A percentile compares a stretch with the other conserved stretches of the same genome.
Evolutionary conservation across 1,139 yeast genomes (phyloP).

Genomic region (Scheffersomyces stambukii): DNA sequence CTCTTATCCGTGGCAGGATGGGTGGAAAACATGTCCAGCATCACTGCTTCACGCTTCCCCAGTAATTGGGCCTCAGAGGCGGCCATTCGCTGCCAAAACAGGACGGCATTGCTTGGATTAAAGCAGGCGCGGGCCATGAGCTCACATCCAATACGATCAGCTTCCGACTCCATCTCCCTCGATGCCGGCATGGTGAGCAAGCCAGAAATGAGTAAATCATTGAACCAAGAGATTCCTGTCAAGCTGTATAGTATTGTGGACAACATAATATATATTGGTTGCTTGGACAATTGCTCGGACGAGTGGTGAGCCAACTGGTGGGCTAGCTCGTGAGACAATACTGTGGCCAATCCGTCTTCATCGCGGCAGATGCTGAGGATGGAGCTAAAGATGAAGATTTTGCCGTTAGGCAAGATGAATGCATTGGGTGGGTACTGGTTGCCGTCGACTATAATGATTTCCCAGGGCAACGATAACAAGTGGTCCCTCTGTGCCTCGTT

Average conservation of each 20-base stretch:
- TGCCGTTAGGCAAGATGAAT: constrained; percentile 92
- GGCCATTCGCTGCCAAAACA: constrained; percentile 82
- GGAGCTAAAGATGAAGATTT: constrained; percentile 82
- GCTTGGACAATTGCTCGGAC: constrained; percentile 69
- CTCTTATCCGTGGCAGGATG: constrained; percentile 85
- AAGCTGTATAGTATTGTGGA: constrained; percentile 43
- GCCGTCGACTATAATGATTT: constrained; percentile 68
- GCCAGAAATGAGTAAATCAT: constrained; percentile 54
- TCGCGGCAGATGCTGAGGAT: constrained; percentile 75
- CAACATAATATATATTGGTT: constrained; percentile 54
- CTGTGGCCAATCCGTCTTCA: constrained; percentile 92
- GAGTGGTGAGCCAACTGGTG: constrained; percentile 93
- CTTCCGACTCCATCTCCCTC: constrained; percentile 92
- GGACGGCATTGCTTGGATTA: constrained; percentile 67
- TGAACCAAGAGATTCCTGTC: constrained; percentile 35
- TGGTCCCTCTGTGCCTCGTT: constrained; percentile 25
- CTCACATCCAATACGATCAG: constrained; percentile 90
- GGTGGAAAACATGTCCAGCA: constrained; percentile 68
- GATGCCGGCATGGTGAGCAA: constrained; percentile 77
- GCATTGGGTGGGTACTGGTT: constrained; percentile 84
- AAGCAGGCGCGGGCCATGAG: constrained; percentile 89
- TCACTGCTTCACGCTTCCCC: constrained; percentile 14
- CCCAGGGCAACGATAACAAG: constrained; percentile 58
- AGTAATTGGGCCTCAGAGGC: constrained; percentile 39
- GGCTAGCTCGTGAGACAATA: constrained; percentile 86